These are phyloP conservation scores for Monilinia aucupariae DNA, from an alignment of 2,329 filamentous ascomycete species.

Conservation along the genomic window DNA sequence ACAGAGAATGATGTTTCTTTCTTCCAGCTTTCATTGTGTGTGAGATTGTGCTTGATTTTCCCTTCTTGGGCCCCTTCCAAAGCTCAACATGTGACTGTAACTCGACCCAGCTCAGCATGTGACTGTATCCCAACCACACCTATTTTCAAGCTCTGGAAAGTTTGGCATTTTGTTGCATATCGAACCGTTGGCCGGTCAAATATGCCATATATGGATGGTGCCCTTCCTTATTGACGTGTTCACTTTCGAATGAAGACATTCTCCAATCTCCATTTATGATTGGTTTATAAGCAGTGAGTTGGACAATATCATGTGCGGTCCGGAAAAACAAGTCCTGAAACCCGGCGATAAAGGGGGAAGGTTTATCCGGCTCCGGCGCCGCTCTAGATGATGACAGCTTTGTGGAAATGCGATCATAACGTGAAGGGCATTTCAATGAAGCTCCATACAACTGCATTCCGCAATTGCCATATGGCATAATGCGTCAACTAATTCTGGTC, in stretches of 20 bases:
- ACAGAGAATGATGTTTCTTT: background rate
- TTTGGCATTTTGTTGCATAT: slow-evolving; percentile 9
- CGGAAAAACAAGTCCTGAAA: background rate
- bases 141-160: background rate
- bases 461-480: slow-evolving; percentile 33
- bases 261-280: background rate
- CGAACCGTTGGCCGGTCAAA: slow-evolving; percentile 12
- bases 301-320: background rate
- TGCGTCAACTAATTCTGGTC: slow-evolving; percentile 30
- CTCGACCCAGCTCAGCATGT: background rate
- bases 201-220: background rate
- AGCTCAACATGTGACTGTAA: background rate
- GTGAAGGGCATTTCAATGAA: slow-evolving; percentile 15
- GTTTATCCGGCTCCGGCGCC: background rate
- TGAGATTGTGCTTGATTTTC: background rate
- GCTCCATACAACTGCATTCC: slow-evolving; percentile 8
- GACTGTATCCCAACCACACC: background rate
- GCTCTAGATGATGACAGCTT: slow-evolving; percentile 15
- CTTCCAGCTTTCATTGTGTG: background rate
- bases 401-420: slow-evolving; percentile 7
- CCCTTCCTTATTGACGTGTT: background rate
- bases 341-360: background rate
- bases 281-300: background rate
- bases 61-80: too few species aligned
- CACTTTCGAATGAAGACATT: background rate